phyloP scores from a whole-genome alignment of 75 land plant species.

The Cryptomeria japonica region DNA sequence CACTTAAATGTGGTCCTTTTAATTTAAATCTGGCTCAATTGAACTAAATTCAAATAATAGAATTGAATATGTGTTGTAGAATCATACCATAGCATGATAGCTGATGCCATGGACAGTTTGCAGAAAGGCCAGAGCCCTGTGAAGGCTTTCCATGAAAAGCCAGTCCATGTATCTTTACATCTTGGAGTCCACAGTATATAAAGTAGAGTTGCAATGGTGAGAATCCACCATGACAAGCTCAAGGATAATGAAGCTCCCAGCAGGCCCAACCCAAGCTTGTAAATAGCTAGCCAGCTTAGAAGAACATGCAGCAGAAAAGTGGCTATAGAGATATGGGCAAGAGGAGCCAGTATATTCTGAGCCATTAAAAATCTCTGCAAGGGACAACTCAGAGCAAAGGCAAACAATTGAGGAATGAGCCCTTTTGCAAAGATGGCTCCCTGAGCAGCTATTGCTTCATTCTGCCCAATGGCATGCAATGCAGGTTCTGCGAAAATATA shows the following conservation, averaged over 20 bases:
- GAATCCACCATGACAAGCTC: conserved; percentile 72
- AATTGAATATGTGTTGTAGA: neutral
- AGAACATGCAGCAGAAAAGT: conserved; percentile 44
- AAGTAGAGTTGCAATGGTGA: conserved; percentile 19
- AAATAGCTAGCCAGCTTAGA: conserved; percentile 47
- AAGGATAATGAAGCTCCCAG: conserved; percentile 57
- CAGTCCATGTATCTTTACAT: conserved; percentile 53
- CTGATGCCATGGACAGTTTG: conserved; percentile 66
- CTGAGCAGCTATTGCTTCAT: conserved; percentile 28
- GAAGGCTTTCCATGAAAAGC: conserved; percentile 59
- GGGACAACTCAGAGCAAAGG: conserved; percentile 37
- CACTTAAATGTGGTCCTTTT: too few relatives aligned
- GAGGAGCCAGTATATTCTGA: conserved; percentile 61
- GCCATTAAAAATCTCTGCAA: conserved; percentile 63
- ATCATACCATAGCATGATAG: conserved; percentile 63
- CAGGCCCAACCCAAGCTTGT: conserved; percentile 44
- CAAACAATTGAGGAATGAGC: conserved; percentile 44
- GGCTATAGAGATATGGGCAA: conserved; percentile 42
- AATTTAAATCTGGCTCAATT: neutral
- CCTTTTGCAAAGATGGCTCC: conserved; percentile 60
- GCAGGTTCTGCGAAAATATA: conserved; percentile 52
- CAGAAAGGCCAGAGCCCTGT: conserved; percentile 36
- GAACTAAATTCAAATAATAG: too few relatives aligned
- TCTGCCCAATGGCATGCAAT: conserved; percentile 44
- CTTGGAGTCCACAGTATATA: conserved; percentile 32